These are phyloP conservation scores for Sclerotinia sclerotiorum DNA, from an alignment of 2,329 filamentous ascomycete species.

Conservation along the genomic window DNA sequence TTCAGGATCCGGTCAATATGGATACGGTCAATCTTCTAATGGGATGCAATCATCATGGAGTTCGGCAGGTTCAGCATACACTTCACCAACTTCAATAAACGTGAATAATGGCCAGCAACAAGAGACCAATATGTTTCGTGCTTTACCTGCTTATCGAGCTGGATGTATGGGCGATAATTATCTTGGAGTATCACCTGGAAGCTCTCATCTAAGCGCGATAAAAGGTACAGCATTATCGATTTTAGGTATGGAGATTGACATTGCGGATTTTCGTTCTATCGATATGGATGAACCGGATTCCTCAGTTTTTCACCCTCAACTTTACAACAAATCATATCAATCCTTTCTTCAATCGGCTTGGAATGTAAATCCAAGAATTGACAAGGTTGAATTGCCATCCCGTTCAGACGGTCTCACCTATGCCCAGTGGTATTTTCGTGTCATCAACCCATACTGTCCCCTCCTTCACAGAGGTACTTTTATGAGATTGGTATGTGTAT, in stretches of 20 bases:
- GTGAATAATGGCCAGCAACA: constrained; percentile 23
- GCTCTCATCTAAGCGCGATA: constrained; percentile 67
- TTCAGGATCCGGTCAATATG: constrained; percentile 18
- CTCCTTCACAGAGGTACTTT: constrained; percentile 76
- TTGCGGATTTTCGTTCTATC: constrained; percentile 67
- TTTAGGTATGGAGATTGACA: constrained; percentile 76
- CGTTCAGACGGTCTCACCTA: constrained; percentile 66
- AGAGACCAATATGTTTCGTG: constrained; percentile 33
- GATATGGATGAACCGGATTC: constrained; percentile 62
- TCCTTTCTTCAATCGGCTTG: constrained; percentile 67
- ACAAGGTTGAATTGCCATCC: constrained; percentile 59
- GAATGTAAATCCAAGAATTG: constrained; percentile 57
- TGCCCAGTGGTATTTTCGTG: constrained; percentile 73
- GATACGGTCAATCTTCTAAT: constrained; percentile 17
- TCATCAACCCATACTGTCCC: constrained; percentile 70
- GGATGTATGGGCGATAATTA: constrained; percentile 59
- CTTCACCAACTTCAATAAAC: constrained; percentile 9
- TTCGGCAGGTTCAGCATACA: constrained; percentile 23
- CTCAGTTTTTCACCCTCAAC: constrained; percentile 45
- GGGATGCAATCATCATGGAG: constrained; percentile 29
- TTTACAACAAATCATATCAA: constrained; percentile 71
- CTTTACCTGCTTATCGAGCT: constrained; percentile 34
- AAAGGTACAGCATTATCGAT: constrained; percentile 75
- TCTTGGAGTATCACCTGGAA: constrained; percentile 60
- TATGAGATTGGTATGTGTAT: constrained; percentile 59